Base-by-base conservation (phyloP, 208 protist genomes). In the Herpetomonas samuelpessoai region DNA sequence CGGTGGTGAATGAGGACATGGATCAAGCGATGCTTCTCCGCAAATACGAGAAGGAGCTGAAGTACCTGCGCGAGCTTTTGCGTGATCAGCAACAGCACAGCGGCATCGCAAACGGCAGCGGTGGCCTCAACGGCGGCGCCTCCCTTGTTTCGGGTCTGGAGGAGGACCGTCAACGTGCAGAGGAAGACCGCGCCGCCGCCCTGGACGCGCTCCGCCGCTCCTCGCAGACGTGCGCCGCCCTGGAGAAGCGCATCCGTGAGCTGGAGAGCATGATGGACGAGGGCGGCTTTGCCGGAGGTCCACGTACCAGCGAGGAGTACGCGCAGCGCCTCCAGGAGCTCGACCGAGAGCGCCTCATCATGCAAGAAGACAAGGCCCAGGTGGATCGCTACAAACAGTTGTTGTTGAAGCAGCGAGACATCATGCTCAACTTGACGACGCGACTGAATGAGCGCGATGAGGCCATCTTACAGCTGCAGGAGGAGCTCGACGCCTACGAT, bases 371-470 rank as follows among this genome's bases (percentile, higher is more conserved):
- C 63, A 96, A 96, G 59, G 85, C 82, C 25, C 88, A 98, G 72
- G 88, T 98, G 52, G 82, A 92, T 21, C 68, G 94, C 25, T 98
- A 98, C 88, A 98, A 98, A 74, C 81, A 96, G 59, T 83, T 98
- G n/a, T 73, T 98, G 47, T 65, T 98, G 45, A 98, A 98, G 78
- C 97, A 98, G 76, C 81, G 96, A 12, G 96, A 98, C 66, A 97
- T 98, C 59, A 98, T 98, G 95, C 81, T 98, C 45, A 84, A 81
- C 51, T 77, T 98, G 35, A 98, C 95, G 10, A 78, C 79, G 12
- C 76, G 95, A 12, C 71, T 98, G 2, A 96, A 96, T 62, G 93
- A 98, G 65, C 72, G 95, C 21, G 96, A 98, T 57, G 88, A 97
- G 68, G 85, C 83, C 12, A 96, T 97, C 25, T 56, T 95, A 46